A percentile compares a stretch with the other conserved stretches of the same genome.
phyloP scores from a whole-genome alignment of 176 grass and related monocot genomes.

The Zoysia pacifica region DNA sequence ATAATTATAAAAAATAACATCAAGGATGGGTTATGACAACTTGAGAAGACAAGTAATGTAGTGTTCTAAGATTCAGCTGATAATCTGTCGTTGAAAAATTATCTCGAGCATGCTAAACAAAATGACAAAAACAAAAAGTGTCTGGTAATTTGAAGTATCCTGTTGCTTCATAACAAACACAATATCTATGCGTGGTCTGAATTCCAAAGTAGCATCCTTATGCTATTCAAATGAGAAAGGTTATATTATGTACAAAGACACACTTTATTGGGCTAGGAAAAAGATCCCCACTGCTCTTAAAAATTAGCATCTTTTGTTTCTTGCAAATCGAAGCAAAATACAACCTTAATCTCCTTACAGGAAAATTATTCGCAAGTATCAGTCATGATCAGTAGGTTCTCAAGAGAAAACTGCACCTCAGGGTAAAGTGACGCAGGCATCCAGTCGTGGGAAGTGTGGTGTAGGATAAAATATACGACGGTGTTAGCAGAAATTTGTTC shows the following conservation, averaged over 20 bases:
- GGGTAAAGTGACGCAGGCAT: constrained; percentile 16
- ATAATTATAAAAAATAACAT: too few relatives aligned
- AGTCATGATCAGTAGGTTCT: constrained; percentile 36
- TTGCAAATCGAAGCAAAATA: constrained; percentile 1
- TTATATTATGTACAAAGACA: neutral
- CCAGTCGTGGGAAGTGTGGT: constrained; percentile 41
- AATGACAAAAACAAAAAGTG: neutral
- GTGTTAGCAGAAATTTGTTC: constrained; percentile 40
- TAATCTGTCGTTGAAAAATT: too few relatives aligned
- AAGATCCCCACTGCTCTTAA: neutral
- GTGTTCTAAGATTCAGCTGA: too few relatives aligned
- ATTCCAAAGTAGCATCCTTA: neutral
- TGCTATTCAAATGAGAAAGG: neutral
- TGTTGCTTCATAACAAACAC: neutral
- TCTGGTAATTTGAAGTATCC: neutral
- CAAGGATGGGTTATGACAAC: too few relatives aligned
- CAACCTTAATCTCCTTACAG: constrained; percentile 24
- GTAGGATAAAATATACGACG: constrained; percentile 23
- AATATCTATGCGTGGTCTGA: neutral
- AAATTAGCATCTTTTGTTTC: neutral
- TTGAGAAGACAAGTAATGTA: too few relatives aligned
- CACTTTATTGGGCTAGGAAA: neutral
- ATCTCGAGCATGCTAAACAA: neutral
- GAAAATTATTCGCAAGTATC: constrained; percentile 41
- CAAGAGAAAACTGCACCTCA: constrained; percentile 27